A percentile compares a stretch with the other conserved stretches of the same genome.
phyloP scores from a whole-genome alignment of 1,139 yeast species.

The Nakaseomyces bracarensis region DNA sequence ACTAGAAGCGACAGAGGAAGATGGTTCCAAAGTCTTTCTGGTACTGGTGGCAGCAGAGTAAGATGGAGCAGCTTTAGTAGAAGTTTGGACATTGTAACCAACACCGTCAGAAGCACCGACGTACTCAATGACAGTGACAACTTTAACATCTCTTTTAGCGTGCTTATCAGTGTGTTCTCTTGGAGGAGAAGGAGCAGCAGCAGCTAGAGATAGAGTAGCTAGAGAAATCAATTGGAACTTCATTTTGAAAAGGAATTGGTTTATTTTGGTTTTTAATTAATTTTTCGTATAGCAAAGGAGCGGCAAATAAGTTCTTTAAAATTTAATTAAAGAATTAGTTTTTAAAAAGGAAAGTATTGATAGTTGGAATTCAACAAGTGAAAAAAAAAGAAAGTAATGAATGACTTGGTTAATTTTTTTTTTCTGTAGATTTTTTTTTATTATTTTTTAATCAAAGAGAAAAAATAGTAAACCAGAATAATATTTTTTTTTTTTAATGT shows the following conservation, averaged over 20 bases:
- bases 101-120: constrained; percentile 37
- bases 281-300: too few species aligned
- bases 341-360: constrained; percentile 3
- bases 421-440: not conserved
- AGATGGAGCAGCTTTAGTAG: constrained; percentile 13
- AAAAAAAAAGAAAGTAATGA: not conserved
- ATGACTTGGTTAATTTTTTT: constrained; percentile 1
- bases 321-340: not conserved
- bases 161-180: constrained; percentile 43
- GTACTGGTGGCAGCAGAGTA: constrained; percentile 23
- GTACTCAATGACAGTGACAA: constrained; percentile 46
- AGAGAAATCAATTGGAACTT: constrained; percentile 10
- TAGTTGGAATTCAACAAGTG: constrained; percentile 1
- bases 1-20: constrained; percentile 19
- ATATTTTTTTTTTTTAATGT: not conserved
- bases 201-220: constrained; percentile 14
- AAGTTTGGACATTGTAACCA: constrained; percentile 4
- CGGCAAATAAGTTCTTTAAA: not conserved
- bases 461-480: not conserved
- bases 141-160: constrained; percentile 30
- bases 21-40: constrained; percentile 17
- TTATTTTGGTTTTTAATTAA: not conserved
- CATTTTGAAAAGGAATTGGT: constrained; percentile 7
- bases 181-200: constrained; percentile 34
- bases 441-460: not conserved